These are phyloP conservation scores for Penicillium roqueforti DNA, from an alignment of 495 filamentous ascomycete species.

Conservation along the genomic window DNA sequence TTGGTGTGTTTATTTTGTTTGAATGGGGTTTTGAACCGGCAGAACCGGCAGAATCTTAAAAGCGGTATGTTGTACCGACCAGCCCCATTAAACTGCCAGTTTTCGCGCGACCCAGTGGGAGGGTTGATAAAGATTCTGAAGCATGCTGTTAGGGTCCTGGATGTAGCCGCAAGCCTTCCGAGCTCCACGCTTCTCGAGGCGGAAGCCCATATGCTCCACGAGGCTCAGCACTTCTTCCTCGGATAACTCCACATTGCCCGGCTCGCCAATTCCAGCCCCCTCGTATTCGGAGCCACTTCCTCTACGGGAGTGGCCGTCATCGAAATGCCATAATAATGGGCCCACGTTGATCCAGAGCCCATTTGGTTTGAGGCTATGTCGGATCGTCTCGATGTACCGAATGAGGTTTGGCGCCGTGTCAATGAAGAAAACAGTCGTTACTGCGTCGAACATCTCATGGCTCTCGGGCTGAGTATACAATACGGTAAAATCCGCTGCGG, in stretches of 20 bases:
- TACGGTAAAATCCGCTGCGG: conserved; percentile 75
- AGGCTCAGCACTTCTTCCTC: conserved; percentile 80
- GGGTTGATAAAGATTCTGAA: conserved; percentile 72
- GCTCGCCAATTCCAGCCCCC: conserved; percentile 61
- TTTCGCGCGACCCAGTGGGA: conserved; percentile 85
- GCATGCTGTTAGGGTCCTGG: conserved; percentile 76
- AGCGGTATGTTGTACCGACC: too few species aligned
- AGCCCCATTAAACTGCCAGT: conserved; percentile 15
- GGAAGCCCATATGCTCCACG: conserved; percentile 73
- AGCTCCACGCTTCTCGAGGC: conserved; percentile 52
- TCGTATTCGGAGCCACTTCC: conserved; percentile 19
- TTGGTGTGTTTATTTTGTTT: too few species aligned
- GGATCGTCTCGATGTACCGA: conserved; percentile 78
- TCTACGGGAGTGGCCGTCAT: conserved; percentile 47
- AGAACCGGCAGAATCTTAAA: too few species aligned
- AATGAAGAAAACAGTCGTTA: conserved; percentile 90
- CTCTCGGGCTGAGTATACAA: conserved; percentile 61
- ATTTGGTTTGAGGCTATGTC: conserved; percentile 68
- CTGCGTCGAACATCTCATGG: conserved; percentile 65
- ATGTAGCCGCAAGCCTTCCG: conserved; percentile 71
- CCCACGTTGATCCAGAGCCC: conserved; percentile 88
- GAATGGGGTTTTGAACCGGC: too few species aligned
- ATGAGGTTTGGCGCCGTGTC: conserved; percentile 94
- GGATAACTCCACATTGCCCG: conserved; percentile 80
- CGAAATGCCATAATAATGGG: conserved; percentile 88